Evolutionary conservation across 768 basidiomycete species (phyloP).

Genomic region (Hygrocybe punicea): DNA sequence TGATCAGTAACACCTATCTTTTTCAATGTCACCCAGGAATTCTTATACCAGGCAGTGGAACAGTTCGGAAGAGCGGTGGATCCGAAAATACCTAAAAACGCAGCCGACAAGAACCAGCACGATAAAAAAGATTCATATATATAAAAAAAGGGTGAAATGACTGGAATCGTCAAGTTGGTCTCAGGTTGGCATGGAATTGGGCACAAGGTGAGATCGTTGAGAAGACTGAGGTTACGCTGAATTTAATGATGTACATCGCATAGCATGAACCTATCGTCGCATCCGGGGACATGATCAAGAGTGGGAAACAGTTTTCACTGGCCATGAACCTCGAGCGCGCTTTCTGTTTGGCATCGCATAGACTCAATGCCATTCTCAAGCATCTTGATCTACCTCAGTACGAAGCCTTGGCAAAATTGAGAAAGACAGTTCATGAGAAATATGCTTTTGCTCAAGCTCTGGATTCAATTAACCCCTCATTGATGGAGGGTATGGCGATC

Average conservation of each 20-base stretch:
- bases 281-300: conserved; percentile 3
- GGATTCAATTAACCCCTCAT: conserved; percentile 12
- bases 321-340: conserved; percentile 15
- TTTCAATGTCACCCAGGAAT: background rate
- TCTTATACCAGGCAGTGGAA: background rate
- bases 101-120: background rate
- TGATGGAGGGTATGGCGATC: conserved; percentile 15
- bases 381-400: conserved; percentile 7
- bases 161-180: conserved; percentile 4
- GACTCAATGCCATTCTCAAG: conserved; percentile 8
- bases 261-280: background rate
- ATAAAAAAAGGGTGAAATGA: background rate
- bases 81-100: background rate
- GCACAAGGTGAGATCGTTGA: background rate
- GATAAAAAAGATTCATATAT: background rate
- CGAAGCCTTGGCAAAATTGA: conserved; percentile 6
- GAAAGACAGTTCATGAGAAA: background rate
- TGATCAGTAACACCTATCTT: background rate
- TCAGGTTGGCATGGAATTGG: conserved; percentile 1
- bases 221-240: too few species aligned
- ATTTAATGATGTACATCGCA: background rate
- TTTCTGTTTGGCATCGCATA: conserved; percentile 2
- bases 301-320: conserved; percentile 22
- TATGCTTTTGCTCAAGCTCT: conserved; percentile 9
- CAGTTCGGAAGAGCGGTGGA: background rate